Evolutionary conservation across 108 stramenopile species (phyloP).

Genomic region (Heterococcus sp.): DNA sequence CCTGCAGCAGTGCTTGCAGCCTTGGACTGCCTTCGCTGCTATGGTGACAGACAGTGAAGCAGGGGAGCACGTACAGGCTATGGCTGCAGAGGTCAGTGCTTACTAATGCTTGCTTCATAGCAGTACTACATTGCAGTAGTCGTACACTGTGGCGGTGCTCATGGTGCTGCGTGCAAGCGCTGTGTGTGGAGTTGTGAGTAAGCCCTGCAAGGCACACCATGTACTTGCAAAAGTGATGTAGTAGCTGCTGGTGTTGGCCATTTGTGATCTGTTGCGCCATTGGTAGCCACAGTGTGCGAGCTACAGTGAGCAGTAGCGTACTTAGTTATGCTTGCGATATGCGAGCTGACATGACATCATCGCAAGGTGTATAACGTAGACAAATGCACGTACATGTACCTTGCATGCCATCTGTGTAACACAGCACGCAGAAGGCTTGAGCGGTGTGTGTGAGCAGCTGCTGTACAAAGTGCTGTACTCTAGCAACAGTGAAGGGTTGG

Average conservation of each 20-base stretch:
- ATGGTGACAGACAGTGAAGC: slow-evolving; percentile 18
- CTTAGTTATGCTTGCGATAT: no score
- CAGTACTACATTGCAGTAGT: not conserved
- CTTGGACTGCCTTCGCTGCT: slow-evolving; percentile 20
- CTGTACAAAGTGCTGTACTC: slow-evolving; percentile 6
- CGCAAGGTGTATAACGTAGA: no score
- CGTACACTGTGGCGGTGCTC: not conserved
- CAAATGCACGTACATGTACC: no score
- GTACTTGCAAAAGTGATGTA: not conserved
- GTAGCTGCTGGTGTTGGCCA: not conserved
- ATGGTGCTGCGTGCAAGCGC: not conserved
- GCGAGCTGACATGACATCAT: no score
- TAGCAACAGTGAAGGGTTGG: slow-evolving; percentile 11
- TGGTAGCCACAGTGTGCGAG: no score
- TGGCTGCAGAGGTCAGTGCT: not conserved
- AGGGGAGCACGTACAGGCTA: not conserved
- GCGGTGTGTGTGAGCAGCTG: slow-evolving; percentile 2
- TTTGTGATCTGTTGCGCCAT: no score
- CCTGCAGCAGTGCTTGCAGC: slow-evolving; percentile 17
- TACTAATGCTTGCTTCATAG: not conserved
- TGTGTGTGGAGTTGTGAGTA: not conserved
- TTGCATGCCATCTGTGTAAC: no score
- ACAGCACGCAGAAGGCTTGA: not conserved
- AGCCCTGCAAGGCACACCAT: not conserved
- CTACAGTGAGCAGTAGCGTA: no score